These are phyloP conservation scores for Beta corolliflora DNA, from an alignment of 179 eudicot genomes.

Conservation along the genomic window DNA sequence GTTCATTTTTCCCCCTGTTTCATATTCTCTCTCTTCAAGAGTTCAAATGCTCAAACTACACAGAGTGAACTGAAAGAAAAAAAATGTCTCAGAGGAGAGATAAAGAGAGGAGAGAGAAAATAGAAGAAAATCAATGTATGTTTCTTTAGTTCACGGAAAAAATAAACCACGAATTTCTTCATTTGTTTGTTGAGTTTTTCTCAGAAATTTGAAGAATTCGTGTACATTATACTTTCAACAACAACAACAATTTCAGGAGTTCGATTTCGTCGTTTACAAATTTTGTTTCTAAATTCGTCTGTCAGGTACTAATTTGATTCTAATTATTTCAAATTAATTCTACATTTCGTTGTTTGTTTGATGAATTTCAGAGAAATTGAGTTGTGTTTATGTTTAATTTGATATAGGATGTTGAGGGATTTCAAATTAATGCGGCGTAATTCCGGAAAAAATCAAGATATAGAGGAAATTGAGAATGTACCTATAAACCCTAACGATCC, in stretches of 20 bases:
- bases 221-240: background rate
- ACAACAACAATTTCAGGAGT: slow-evolving; percentile 41
- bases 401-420: slow-evolving; percentile 71
- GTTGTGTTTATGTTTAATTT: slow-evolving; percentile 2
- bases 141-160: too few relatives aligned
- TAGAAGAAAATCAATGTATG: too few relatives aligned
- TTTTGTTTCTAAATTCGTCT: slow-evolving; percentile 53
- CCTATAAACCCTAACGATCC: slow-evolving; percentile 54
- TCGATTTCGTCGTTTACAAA: slow-evolving; percentile 34
- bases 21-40: background rate
- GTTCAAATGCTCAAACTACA: background rate
- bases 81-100: slow-evolving; percentile 5
- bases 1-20: background rate
- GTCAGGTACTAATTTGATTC: slow-evolving; percentile 39
- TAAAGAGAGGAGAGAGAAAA: background rate
- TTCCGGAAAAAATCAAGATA: slow-evolving; percentile 40
- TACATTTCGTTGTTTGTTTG: background rate
- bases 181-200: background rate
- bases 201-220: background rate
- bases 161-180: background rate
- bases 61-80: background rate
- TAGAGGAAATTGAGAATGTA: slow-evolving; percentile 77
- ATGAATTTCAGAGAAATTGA: background rate
- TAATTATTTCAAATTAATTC: background rate
- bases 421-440: slow-evolving; percentile 53